phyloP scores from a whole-genome alignment of 768 basidiomycete species.

The Lactarius tabidus region DNA sequence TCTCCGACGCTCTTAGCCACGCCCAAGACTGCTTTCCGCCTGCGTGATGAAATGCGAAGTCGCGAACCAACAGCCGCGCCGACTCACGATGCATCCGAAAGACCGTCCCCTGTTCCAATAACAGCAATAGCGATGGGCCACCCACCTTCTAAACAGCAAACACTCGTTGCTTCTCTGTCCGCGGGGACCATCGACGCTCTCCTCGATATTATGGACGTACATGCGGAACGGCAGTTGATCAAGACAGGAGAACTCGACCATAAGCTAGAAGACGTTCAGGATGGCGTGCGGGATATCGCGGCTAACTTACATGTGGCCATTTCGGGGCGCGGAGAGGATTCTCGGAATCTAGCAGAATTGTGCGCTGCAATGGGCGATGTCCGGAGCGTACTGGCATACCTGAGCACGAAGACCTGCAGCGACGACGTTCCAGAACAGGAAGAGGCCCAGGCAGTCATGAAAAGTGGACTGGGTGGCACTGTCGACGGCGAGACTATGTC shows the following conservation, averaged over 20 bases:
- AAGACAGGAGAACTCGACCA: conserved; percentile 16
- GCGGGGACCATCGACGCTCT: conserved; percentile 13
- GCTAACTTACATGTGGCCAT: conserved; percentile 14
- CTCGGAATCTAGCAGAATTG: conserved; percentile 23
- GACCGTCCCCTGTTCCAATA: not conserved
- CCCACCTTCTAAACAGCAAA: conserved; percentile 10
- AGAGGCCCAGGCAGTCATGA: conserved; percentile 40
- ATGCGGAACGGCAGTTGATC: conserved; percentile 25
- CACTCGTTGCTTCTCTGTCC: conserved; percentile 6
- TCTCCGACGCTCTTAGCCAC: not conserved
- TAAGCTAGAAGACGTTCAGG: conserved; percentile 16
- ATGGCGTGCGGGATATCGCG: conserved; percentile 14
- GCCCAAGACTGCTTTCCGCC: conserved; percentile 25
- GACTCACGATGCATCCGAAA: not conserved
- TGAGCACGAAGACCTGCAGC: not conserved
- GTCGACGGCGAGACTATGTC: conserved; percentile 22
- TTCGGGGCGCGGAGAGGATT: conserved; percentile 18
- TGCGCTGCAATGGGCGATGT: conserved; percentile 14
- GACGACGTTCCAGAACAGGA: conserved; percentile 23
- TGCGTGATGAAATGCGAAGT: conserved; percentile 25
- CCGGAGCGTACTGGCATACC: not conserved
- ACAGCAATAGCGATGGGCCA: not conserved
- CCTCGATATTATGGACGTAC: conserved; percentile 22
- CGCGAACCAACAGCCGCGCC: not conserved
- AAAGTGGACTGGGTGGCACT: conserved; percentile 35